Conservation (phyloP, 768 basidiomycete species). For the Strobilomyces echinocephalus region DNA sequence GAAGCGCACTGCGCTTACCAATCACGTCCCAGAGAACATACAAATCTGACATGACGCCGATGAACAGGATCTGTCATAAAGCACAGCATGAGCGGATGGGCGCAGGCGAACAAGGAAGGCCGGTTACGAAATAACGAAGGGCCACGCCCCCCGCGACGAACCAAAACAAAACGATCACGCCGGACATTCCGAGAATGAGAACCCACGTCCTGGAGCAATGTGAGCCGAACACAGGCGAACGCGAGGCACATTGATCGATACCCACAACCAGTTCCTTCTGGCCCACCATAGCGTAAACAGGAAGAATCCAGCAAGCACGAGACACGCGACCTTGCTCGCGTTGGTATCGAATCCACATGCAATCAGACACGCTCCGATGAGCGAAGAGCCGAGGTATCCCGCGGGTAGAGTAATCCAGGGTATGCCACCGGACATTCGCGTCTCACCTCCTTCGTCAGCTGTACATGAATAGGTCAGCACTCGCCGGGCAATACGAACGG, state of each 20-base stretch:
- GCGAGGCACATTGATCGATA: neutral
- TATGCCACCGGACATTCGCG: constrained; percentile 83
- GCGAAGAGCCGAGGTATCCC: constrained; percentile 81
- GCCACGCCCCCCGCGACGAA: constrained; percentile 72
- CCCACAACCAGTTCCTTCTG: constrained; percentile 66
- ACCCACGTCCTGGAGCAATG: constrained; percentile 58
- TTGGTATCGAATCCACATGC: constrained; percentile 86
- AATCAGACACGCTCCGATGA: constrained; percentile 85
- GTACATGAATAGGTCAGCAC: constrained; percentile 7
- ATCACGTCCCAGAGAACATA: constrained; percentile 88
- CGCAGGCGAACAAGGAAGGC: neutral
- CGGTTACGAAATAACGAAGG: constrained; percentile 66
- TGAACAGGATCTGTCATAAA: constrained; percentile 59
- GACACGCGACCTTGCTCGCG: constrained; percentile 78
- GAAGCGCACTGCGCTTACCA: constrained; percentile 39
- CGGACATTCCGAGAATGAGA: constrained; percentile 74
- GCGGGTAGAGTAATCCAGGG: constrained; percentile 75
- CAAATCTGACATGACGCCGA: constrained; percentile 84
- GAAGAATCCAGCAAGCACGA: constrained; percentile 82
- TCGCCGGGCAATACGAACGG: neutral
- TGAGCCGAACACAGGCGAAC: neutral
- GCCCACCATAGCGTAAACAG: constrained; percentile 89
- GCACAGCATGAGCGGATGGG: neutral
- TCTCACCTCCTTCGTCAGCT: constrained; percentile 88
- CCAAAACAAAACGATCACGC: constrained; percentile 78